Percentiles rank a stretch among this genome's conserved stretches.
These are phyloP conservation scores for Phlebiopsis flavidoalba DNA, from an alignment of 768 basidiomycete genomes.

Conservation along the genomic window DNA sequence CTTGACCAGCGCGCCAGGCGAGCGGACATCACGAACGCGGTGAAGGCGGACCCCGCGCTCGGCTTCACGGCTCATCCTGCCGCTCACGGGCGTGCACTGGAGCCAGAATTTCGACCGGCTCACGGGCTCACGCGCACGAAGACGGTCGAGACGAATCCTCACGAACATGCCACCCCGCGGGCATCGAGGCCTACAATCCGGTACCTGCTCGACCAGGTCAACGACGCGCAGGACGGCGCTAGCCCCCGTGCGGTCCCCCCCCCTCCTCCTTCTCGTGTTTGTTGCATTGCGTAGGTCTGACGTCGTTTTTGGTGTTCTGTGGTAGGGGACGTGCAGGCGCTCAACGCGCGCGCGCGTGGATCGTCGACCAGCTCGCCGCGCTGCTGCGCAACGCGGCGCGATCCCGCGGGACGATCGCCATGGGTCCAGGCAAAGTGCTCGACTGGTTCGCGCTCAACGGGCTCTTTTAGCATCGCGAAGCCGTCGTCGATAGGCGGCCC, in stretches of 20 bases:
- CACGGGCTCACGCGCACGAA: constrained; percentile 87
- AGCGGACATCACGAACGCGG: constrained; percentile 69
- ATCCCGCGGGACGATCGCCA: constrained; percentile 70
- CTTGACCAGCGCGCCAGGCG: constrained; percentile 38
- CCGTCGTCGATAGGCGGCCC: constrained; percentile 60
- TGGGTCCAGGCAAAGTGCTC: constrained; percentile 71
- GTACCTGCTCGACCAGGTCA: constrained; percentile 61
- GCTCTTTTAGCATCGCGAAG: constrained; percentile 71
- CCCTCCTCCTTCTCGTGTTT: not conserved
- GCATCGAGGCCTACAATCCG: constrained; percentile 74
- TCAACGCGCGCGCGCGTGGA: constrained; percentile 71
- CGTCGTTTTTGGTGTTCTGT: not conserved
- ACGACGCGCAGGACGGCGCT: constrained; percentile 31
- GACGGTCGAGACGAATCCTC: constrained; percentile 82
- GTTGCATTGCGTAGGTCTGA: not conserved
- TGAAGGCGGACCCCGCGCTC: constrained; percentile 68
- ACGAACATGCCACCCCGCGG: constrained; percentile 64
- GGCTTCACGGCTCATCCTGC: constrained; percentile 83
- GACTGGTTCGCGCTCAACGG: constrained; percentile 83
- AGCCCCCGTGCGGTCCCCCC: constrained; percentile 5
- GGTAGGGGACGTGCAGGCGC: constrained; percentile 40
- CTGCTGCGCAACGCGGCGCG: constrained; percentile 74
- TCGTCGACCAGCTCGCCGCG: constrained; percentile 76
- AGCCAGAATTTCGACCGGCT: constrained; percentile 86
- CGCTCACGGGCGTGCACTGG: constrained; percentile 80